Evolutionary conservation across 1,139 yeast genomes (phyloP), one percentile per base, ranked within the genome.

Genomic region (Debaryomyces fabryi): DNA sequence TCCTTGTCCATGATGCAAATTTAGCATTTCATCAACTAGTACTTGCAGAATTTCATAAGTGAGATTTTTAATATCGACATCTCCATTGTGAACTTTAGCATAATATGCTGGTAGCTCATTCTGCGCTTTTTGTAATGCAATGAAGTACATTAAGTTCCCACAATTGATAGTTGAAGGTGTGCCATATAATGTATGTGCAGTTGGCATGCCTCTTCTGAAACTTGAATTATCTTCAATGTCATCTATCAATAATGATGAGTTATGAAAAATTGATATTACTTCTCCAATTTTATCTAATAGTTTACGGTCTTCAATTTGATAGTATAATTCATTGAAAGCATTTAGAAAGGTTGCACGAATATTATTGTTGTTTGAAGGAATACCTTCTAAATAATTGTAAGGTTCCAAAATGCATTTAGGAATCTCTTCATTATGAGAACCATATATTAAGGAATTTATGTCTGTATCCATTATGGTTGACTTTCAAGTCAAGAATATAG

Each of bases 1-100:
- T 0, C 96, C 96, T 69, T 91, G 98, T 2, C 97, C 97, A 43
- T 87, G 76, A 63, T 91, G 97, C 50, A 92, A 69, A 57, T 86
- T 84, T 45, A 88, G 66, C 82, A 91, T 75, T 58, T 91, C 97
- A 48, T 86, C 87, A 49, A 80, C 72, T 51, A 83, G 75, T 1
- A 82, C 72, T 21, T 62, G 52, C 47, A 49, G 49, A 8, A 50
- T 50, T 18, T 52, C 47, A 15, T 45, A 47, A 29, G 53, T 52
- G 16, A 51, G 43, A 13, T 42, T 25, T 12, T 47, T 47, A 3
- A 41, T 13, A 32, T 49, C 46, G 12, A 24, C 44, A 6, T 27
- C 16, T n/a, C 35, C 18, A n/a, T 21, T 20, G 12, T 33, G 39
- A 10, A 39, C 36, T 7, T 18, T 23, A 37, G 30, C 38, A 6